phyloP scores from a whole-genome alignment of 495 filamentous ascomycete species.

The Xylaria venustula region DNA sequence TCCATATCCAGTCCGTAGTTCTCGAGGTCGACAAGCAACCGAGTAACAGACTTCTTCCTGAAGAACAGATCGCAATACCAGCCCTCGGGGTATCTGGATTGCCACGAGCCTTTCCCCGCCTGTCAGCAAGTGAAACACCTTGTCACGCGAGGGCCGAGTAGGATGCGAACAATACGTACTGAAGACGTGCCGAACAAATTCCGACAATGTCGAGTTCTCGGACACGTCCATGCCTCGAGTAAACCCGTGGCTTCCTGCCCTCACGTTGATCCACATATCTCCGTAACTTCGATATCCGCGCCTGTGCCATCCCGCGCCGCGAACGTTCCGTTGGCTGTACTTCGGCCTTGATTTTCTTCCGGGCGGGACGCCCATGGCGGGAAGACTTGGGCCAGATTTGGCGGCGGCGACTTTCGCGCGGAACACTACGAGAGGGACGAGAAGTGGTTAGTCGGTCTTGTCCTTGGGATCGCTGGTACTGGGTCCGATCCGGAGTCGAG shows the following conservation, averaged over 20 bases:
- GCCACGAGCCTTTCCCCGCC: background rate
- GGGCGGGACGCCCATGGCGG: background rate
- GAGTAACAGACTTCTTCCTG: constrained; percentile 14
- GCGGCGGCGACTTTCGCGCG: background rate
- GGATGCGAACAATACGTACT: constrained; percentile 3
- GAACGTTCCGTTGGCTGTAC: constrained; percentile 3
- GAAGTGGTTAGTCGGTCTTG: background rate
- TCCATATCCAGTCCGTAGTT: constrained; percentile 7
- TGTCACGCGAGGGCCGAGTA: background rate
- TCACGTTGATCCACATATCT: constrained; percentile 19
- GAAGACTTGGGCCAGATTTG: background rate
- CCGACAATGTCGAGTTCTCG: constrained; percentile 15
- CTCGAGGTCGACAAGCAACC: constrained; percentile 13
- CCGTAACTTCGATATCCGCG: constrained; percentile 14
- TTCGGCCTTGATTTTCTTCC: background rate
- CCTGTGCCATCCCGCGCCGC: constrained; percentile 15
- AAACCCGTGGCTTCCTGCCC: constrained; percentile 13
- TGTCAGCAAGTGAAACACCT: background rate
- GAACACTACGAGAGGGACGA: background rate
- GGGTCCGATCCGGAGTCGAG: background rate
- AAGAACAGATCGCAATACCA: constrained; percentile 19
- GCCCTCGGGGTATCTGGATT: background rate
- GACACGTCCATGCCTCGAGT: constrained; percentile 13
- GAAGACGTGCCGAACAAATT: constrained; percentile 1
- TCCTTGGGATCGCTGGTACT: background rate